Evolutionary conservation across 1,139 yeast species (phyloP).

Genomic region (Waltiozyma sp.): DNA sequence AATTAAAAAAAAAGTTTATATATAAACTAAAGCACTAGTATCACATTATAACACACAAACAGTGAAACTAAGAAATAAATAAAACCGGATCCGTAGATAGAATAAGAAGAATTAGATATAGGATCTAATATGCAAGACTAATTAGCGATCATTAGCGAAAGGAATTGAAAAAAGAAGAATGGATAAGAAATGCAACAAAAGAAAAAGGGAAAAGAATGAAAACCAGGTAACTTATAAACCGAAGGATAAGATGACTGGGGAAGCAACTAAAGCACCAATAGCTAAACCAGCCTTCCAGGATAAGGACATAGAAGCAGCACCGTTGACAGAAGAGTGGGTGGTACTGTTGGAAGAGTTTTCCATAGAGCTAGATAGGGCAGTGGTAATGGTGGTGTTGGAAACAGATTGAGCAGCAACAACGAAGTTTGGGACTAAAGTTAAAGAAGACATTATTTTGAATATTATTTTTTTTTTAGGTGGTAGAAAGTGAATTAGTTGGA

Average conservation of each 20-base stretch:
- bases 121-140: too few species aligned
- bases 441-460: background rate
- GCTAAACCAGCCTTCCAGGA: constrained; percentile 18
- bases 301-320: constrained; percentile 13
- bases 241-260: constrained; percentile 16
- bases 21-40: too few species aligned
- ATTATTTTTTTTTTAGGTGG: too few species aligned
- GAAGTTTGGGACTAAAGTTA: constrained; percentile 1
- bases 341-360: constrained; percentile 6
- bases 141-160: too few species aligned
- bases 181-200: too few species aligned
- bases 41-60: too few species aligned
- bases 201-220: background rate
- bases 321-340: constrained; percentile 8
- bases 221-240: constrained; percentile 8
- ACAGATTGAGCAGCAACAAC: constrained; percentile 1
- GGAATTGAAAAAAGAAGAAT: too few species aligned
- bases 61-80: too few species aligned
- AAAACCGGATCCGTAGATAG: too few species aligned
- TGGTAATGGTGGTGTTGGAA: constrained; percentile 7
- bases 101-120: too few species aligned
- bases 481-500: too few species aligned
- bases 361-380: constrained; percentile 12
- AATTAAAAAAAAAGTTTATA: too few species aligned
- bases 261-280: constrained; percentile 17